A percentile compares a stretch with the other conserved stretches of the same genome.
Evolutionary conservation across 768 basidiomycete genomes (phyloP).

Genomic region (Collybia sordida): DNA sequence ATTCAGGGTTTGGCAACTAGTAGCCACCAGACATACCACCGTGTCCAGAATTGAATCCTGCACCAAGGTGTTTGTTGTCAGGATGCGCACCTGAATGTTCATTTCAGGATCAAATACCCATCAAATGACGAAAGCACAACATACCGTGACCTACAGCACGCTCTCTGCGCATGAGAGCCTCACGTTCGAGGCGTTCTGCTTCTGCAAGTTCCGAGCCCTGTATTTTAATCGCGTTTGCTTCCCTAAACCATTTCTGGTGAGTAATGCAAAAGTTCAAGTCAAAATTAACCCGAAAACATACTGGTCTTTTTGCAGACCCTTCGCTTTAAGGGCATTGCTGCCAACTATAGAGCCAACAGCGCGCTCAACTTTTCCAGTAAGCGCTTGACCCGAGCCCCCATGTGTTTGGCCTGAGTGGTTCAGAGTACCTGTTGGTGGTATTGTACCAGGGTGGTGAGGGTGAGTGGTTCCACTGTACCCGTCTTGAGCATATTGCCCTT

Average conservation of each 20-base stretch:
- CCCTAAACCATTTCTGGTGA: constrained; percentile 23
- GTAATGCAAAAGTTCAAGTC: neutral
- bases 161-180: constrained; percentile 47
- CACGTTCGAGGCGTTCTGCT: constrained; percentile 53
- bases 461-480: too few relatives aligned
- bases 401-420: constrained; percentile 17
- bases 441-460: too few relatives aligned
- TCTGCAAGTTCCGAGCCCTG: constrained; percentile 51
- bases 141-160: constrained; percentile 52
- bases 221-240: constrained; percentile 42
- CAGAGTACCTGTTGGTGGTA: constrained; percentile 20
- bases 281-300: constrained; percentile 16
- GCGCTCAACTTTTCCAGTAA: constrained; percentile 49
- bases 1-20: too few relatives aligned
- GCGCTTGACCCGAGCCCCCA: constrained; percentile 28
- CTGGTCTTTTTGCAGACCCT: constrained; percentile 52
- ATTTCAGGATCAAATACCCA: neutral
- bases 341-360: constrained; percentile 44
- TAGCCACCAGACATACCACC: neutral
- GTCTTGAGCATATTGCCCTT: too few relatives aligned
- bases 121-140: neutral
- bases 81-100: constrained; percentile 25
- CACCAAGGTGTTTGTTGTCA: constrained; percentile 24
- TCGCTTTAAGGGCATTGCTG: constrained; percentile 44
- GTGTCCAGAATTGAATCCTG: constrained; percentile 5